Conservation (phyloP, 1,284 basidiomycete genomes). For the Peniophora sp. region DNA sequence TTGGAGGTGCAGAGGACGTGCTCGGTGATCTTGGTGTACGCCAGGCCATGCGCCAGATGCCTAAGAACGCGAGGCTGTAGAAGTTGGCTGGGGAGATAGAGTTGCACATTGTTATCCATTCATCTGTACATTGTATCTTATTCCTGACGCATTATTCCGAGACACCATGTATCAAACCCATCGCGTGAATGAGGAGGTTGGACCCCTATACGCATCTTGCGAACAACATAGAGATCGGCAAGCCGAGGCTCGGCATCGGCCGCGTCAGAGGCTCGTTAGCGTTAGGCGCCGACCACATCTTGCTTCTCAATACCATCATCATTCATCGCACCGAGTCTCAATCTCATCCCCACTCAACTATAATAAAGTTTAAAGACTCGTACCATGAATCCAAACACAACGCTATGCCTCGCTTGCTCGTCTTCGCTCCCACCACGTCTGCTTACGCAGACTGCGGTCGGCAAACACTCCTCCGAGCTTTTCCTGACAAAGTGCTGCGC, state of each 20-base stretch:
- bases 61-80: constrained; percentile 47
- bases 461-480: constrained; percentile 2
- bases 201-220: too few relatives aligned
- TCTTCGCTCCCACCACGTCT: constrained; percentile 41
- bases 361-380: too few relatives aligned
- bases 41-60: constrained; percentile 60
- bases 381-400: constrained; percentile 3
- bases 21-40: constrained; percentile 64
- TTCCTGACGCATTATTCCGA: neutral
- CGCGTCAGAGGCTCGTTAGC: too few relatives aligned
- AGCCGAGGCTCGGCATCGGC: too few relatives aligned
- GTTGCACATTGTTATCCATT: neutral
- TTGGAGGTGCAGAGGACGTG: constrained; percentile 69
- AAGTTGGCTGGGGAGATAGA: neutral
- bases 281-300: too few relatives aligned
- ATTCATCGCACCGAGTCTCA: too few relatives aligned
- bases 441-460: constrained; percentile 6
- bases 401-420: constrained; percentile 58
- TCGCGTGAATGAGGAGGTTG: too few relatives aligned
- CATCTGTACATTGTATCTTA: neutral
- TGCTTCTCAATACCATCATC: too few relatives aligned
- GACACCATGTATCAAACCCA: neutral
- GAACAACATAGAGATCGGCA: too few relatives aligned
- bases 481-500: constrained; percentile 52
- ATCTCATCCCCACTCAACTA: too few relatives aligned